Base-by-base conservation (phyloP, 768 basidiomycete genomes). In the Termitomyces titanicus region DNA sequence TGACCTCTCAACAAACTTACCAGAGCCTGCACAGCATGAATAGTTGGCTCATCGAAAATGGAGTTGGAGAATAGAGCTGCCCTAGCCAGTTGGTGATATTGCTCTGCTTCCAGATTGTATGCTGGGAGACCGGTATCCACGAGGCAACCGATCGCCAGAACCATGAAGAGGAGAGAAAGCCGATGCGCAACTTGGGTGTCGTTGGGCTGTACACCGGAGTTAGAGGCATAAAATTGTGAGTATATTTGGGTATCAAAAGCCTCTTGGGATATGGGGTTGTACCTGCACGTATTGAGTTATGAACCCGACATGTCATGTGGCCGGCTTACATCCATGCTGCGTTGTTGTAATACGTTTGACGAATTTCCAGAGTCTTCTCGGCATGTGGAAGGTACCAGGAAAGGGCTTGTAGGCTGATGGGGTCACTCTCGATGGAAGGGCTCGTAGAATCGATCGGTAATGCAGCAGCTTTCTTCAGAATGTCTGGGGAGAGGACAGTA, bases 371-470 rank as follows among this genome's bases (percentile, higher is more conserved):
- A 4, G 89, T 86, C 54, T 77, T 80, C 31, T 81, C 77, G 2
- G 77, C 68, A 12, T 80, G 71, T 3, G 89, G 89, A 17, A 91
- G 79, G 66, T 89, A 87, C 83, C 84, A 86, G 59, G 79, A 80
- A 17, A 91, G 75, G 44, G 73, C 77, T 47, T 82, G 79, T 3
- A 88, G 67, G 20, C 79, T 79, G 27, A 80, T 75, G 53, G 70
- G 73, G 51, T 79, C 71, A 42, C 72, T 52, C 43, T 75, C 73
- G 12, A 72, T 57, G 2, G 74, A 65, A 24, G 69, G 66, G 33
- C 75, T 72, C 13, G 69, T 65, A 49, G 67, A 69, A 54, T 70
- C 80, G 66, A 90, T 78, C 0, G 89, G 86, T 59, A 92, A 80
- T 12, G 86, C 78, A 29, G 84, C 78, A 12, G 86, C 86, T 43